Evolutionary conservation across 805 yeast genomes (phyloP), one percentile per base, ranked within the genome.

Genomic region (Kuraishia hungarica): DNA sequence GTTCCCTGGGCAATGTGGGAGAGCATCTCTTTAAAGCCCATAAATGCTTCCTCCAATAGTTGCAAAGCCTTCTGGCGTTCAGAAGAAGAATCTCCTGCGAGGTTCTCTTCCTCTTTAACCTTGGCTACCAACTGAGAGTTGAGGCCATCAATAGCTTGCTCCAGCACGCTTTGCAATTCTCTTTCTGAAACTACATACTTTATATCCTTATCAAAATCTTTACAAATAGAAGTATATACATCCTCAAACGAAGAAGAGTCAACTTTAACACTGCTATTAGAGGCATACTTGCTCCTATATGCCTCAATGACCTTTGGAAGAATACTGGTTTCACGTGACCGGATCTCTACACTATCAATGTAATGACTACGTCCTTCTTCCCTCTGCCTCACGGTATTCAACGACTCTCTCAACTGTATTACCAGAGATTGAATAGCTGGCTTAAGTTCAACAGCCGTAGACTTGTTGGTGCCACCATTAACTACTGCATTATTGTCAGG

Each of bases 1-100:
- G 80, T 62, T 0, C 96, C 97, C 61, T 86, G 87, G 29, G 77
- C 77, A 26, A 89, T 65, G 63, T 88, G 86, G 4, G 75, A 71
- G 19, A 77, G 67, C 1, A 89, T 74, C 61, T 86, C 89, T 28
- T 75, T 67, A 61, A 74, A 86, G 51, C 79, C 76, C 47, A 72
- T 66, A 58, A 74, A 79, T 1, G 78, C 80, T 4, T 72, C 66
- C 54, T 82, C 86, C 28, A 87, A 65, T 1, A 67, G 69, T 54
- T 80, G 82, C 49, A 87, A 66, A 0, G 79, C 78, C 22, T 71
- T 69, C 53, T 78, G 53, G 8, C 79, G 51, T 90, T 70, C 39
- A 70, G 69, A 2, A 55, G 57, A 1, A 72, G 29, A 3, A 7
- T 50, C 23, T 8, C 20, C 43, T 13, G 20, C 22, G 11, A 50